These are phyloP conservation scores for Bruguiera parviflora DNA, from an alignment of 345 rosid genomes.

Conservation along the genomic window DNA sequence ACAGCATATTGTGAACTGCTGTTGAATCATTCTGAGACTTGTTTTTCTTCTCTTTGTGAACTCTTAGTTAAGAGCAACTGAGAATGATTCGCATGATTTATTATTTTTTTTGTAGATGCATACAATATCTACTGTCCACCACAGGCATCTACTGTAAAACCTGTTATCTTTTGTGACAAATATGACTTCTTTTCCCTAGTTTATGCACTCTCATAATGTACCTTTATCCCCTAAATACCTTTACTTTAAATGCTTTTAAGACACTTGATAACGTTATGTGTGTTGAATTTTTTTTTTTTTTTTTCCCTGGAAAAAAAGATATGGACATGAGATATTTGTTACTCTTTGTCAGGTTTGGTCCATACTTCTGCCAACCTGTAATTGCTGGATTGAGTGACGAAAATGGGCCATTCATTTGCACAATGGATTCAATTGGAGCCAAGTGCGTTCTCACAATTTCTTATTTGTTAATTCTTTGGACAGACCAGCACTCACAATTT, in stretches of 20 bases:
- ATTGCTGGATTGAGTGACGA: slow-evolving; percentile 94
- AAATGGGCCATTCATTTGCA: slow-evolving; percentile 94
- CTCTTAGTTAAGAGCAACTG: too few relatives aligned
- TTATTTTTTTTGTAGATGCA: neutral
- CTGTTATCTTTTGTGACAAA: neutral
- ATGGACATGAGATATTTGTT: slow-evolving; percentile 4
- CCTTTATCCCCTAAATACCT: neutral
- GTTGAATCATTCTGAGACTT: neutral
- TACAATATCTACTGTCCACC: neutral
- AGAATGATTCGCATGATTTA: too few relatives aligned
- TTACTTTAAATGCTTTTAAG: neutral
- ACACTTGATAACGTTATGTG: neutral
- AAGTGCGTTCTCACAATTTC: slow-evolving; percentile 48
- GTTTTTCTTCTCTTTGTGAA: too few relatives aligned
- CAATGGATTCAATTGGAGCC: slow-evolving; percentile 97
- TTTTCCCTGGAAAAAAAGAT: too few relatives aligned
- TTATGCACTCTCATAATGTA: neutral
- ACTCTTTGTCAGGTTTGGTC: slow-evolving; percentile 71
- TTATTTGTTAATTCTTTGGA: neutral
- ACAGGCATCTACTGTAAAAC: neutral
- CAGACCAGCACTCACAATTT: neutral
- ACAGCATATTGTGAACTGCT: neutral
- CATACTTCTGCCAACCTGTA: slow-evolving; percentile 94
- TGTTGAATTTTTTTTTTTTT: neutral
- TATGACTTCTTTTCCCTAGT: too few relatives aligned